These are phyloP conservation scores for Candida corydali DNA, from an alignment of 805 yeast species.

Conservation along the genomic window DNA sequence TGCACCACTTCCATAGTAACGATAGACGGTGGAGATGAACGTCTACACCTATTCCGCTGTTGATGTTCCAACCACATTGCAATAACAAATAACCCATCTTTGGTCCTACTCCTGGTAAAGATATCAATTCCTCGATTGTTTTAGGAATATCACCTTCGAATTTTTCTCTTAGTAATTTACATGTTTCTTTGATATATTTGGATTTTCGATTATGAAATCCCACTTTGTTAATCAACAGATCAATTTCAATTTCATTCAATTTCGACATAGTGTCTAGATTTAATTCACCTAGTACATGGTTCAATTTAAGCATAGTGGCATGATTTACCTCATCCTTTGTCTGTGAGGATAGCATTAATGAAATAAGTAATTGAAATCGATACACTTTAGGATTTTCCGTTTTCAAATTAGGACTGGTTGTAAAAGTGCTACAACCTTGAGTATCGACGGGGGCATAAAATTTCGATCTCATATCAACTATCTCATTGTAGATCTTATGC, in stretches of 20 bases:
- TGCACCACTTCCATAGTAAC: conserved; percentile 77
- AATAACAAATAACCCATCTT: conserved; percentile 85
- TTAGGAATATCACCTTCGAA: conserved; percentile 71
- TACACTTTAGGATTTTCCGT: conserved; percentile 32
- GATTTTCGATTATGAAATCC: conserved; percentile 89
- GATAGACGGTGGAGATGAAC: conserved; percentile 83
- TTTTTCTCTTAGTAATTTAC: conserved; percentile 45
- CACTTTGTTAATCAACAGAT: conserved; percentile 65
- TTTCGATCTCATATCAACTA: conserved; percentile 62
- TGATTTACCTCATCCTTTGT: conserved; percentile 87
- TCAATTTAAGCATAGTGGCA: conserved; percentile 62
- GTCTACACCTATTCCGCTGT: conserved; percentile 88
- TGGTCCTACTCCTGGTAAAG: conserved; percentile 91
- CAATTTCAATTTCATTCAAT: conserved; percentile 55
- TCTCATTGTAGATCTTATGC: conserved; percentile 50
- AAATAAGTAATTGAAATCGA: conserved; percentile 71
- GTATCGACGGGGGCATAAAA: conserved; percentile 82
- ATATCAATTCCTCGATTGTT: conserved; percentile 57
- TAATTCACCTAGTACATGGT: conserved; percentile 49
- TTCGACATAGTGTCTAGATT: conserved; percentile 50
- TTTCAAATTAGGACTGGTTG: conserved; percentile 34
- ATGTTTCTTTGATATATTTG: conserved; percentile 57
- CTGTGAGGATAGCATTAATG: conserved; percentile 86
- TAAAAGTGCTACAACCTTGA: conserved; percentile 73
- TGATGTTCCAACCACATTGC: conserved; percentile 78